Percentiles rank a stretch among this genome's conserved stretches.
These are phyloP conservation scores for Triticum monococcum DNA, from an alignment of 176 grass and related monocot genomes.

Conservation along the genomic window DNA sequence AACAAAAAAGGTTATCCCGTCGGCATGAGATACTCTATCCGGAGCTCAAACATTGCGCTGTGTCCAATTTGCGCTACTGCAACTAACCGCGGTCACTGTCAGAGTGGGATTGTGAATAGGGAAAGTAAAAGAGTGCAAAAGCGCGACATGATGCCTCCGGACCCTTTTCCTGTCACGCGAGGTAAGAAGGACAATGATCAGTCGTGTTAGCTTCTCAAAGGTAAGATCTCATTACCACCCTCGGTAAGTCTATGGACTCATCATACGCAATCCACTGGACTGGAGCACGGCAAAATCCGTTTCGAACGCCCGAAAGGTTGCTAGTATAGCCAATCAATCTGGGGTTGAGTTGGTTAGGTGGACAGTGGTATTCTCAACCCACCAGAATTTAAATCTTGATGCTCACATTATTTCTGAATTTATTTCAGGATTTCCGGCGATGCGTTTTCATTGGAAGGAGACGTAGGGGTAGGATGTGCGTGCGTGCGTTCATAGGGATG, in stretches of 20 bases:
- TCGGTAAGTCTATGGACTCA: not conserved
- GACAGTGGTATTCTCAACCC: too few relatives aligned
- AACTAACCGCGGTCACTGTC: conserved; percentile 10
- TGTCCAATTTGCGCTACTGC: not conserved
- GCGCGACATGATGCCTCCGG: conserved; percentile 23
- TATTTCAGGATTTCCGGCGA: too few relatives aligned
- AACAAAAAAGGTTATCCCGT: not conserved
- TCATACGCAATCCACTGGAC: not conserved
- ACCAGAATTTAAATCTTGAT: too few relatives aligned
- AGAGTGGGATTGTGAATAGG: not conserved
- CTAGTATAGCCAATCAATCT: too few relatives aligned
- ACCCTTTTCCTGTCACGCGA: conserved; percentile 42
- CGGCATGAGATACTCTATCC: not conserved
- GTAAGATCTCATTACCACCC: conserved; percentile 11
- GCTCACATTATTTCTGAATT: too few relatives aligned
- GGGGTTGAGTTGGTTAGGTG: too few relatives aligned
- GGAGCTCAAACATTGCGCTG: not conserved
- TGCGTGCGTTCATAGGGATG: too few relatives aligned
- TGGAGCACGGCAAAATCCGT: not conserved
- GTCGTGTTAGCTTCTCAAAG: not conserved
- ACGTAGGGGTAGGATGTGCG: too few relatives aligned
- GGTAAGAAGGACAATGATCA: conserved; percentile 26
- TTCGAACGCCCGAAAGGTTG: not conserved
- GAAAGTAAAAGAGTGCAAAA: not conserved
- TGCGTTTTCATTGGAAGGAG: too few relatives aligned